Conservation (phyloP, 331 rosid genomes). For the Rhamnella rubrinervis region DNA sequence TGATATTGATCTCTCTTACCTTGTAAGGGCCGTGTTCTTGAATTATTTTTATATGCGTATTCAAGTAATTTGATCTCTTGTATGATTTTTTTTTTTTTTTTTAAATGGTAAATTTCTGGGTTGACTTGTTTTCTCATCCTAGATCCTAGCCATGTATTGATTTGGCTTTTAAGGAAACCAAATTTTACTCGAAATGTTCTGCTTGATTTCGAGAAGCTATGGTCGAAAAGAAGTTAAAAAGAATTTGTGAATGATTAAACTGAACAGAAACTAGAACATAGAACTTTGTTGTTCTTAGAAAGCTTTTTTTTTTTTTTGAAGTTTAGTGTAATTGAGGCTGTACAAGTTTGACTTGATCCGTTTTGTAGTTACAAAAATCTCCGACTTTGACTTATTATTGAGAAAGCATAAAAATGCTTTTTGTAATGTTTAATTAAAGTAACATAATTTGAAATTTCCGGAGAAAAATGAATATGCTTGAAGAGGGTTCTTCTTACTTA, state of each 20-base stretch:
- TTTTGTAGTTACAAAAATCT: neutral
- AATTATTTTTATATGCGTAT: neutral
- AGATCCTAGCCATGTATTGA: conserved; percentile 46
- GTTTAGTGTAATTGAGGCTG: conserved; percentile 7
- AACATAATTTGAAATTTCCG: neutral
- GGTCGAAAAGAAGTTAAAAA: neutral
- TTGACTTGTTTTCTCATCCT: conserved; percentile 39
- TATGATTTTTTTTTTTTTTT: conserved; percentile 23
- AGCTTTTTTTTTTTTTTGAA: neutral
- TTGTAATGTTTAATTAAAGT: neutral
- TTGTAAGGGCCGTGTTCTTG: conserved; percentile 52
- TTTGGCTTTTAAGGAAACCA: neutral
- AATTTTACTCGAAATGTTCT: neutral
- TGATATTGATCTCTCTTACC: conserved; percentile 74
- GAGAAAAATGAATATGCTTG: neutral
- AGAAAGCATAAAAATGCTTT: neutral
- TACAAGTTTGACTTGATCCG: conserved; percentile 21
- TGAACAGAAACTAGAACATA: neutral
- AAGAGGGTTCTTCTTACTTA: neutral
- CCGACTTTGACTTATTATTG: neutral
- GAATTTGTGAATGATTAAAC: neutral
- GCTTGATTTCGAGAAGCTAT: neutral
- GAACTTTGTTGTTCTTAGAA: conserved; percentile 5
- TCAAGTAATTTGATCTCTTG: neutral
- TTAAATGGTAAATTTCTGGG: conserved; percentile 19